Conservation (phyloP, 1,284 basidiomycete genomes). For the Malassezia cuniculi region DNA sequence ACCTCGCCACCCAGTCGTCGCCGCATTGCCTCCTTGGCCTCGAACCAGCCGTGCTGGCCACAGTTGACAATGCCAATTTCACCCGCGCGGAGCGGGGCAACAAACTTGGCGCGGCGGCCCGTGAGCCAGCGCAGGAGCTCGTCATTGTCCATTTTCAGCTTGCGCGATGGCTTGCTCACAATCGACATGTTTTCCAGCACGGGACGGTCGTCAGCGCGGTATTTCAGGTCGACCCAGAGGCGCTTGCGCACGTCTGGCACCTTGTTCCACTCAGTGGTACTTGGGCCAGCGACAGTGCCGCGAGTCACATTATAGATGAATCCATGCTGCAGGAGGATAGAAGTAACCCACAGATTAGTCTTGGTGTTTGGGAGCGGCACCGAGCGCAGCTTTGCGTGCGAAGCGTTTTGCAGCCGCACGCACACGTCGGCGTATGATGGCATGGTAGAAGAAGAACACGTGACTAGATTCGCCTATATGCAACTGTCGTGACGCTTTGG, state of each 20-base stretch:
- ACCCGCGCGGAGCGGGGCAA: constrained; percentile 63
- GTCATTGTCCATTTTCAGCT: constrained; percentile 58
- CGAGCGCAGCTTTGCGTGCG: constrained; percentile 62
- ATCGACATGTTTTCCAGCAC: constrained; percentile 62
- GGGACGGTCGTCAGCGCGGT: constrained; percentile 62
- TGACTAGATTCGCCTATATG: constrained; percentile 18
- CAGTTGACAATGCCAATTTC: constrained; percentile 66
- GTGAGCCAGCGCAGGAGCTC: constrained; percentile 61
- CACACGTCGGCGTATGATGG: constrained; percentile 60
- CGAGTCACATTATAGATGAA: constrained; percentile 68
- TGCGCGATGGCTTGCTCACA: constrained; percentile 61
- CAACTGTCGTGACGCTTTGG: constrained; percentile 27
- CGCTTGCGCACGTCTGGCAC: constrained; percentile 45
- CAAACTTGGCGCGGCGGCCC: constrained; percentile 50
- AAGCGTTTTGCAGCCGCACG: constrained; percentile 72
- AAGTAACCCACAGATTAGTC: constrained; percentile 68
- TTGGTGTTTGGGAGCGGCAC: constrained; percentile 64
- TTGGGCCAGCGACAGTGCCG: constrained; percentile 59
- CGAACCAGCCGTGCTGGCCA: constrained; percentile 51
- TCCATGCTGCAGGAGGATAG: constrained; percentile 71
- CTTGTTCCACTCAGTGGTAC: constrained; percentile 53
- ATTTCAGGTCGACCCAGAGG: constrained; percentile 82
- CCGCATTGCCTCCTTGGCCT: constrained; percentile 47
- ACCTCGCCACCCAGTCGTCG: constrained; percentile 46
- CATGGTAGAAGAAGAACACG: constrained; percentile 21